Evolutionary conservation across 805 yeast genomes (phyloP).

Genomic region (Sporopachydermia lactativora): DNA sequence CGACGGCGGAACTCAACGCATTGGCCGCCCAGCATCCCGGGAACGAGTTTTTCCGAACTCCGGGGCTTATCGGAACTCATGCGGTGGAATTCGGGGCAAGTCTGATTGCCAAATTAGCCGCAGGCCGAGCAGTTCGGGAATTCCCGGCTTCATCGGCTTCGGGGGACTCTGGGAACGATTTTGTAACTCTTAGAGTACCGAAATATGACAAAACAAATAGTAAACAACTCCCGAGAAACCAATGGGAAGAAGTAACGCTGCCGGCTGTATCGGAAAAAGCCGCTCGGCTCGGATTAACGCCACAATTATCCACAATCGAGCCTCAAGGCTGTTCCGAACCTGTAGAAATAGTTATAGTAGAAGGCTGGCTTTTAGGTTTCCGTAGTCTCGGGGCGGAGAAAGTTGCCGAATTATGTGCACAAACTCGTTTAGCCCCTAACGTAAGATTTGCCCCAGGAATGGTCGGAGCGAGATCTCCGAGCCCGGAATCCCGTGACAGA

Average conservation of each 20-base stretch:
- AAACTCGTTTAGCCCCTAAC: neutral
- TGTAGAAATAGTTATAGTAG: neutral
- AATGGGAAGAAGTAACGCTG: slow-evolving; percentile 1
- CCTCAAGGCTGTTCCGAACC: neutral
- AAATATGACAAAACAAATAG: neutral
- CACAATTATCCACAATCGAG: neutral
- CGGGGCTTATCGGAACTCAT: slow-evolving; percentile 1
- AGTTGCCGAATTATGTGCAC: neutral
- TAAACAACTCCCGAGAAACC: neutral
- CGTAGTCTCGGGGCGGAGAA: neutral
- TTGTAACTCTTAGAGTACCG: neutral
- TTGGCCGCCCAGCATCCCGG: neutral
- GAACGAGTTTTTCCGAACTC: neutral
- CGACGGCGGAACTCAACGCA: neutral
- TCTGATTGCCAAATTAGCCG: neutral
- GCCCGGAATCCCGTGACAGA: no score
- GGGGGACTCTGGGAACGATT: neutral
- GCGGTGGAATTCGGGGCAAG: neutral
- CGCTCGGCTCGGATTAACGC: neutral
- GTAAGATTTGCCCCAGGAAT: neutral
- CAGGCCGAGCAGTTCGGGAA: neutral
- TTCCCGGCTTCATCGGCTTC: no score
- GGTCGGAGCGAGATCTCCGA: no score
- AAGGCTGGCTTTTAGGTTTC: neutral
- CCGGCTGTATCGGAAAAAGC: no score